Percentiles rank a stretch among this genome's conserved stretches.
These are phyloP conservation scores for Trichophyton verrucosum DNA, from an alignment of 2,329 filamentous ascomycete genomes.

Conservation along the genomic window DNA sequence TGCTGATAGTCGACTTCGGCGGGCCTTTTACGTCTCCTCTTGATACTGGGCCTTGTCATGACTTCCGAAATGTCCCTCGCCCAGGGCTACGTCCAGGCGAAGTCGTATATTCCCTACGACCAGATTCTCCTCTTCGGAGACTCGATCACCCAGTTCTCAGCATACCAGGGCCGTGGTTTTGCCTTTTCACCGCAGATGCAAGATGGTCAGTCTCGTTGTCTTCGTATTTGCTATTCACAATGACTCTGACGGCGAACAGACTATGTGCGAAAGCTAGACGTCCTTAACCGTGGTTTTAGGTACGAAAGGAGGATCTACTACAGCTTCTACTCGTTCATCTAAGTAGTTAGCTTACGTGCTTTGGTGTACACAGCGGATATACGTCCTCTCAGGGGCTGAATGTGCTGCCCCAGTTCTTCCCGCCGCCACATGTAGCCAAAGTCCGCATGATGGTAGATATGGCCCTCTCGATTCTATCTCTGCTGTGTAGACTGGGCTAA, in stretches of 20 bases:
- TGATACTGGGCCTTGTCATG: neutral
- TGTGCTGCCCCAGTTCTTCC: conserved; percentile 58
- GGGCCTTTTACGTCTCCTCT: neutral
- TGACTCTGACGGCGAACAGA: conserved; percentile 34
- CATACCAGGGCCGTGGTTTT: conserved; percentile 53
- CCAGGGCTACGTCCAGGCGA: neutral
- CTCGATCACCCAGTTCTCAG: conserved; percentile 64
- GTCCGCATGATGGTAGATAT: conserved; percentile 33
- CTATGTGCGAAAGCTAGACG: conserved; percentile 65
- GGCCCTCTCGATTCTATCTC: neutral
- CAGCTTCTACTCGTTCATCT: neutral
- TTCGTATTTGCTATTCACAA: neutral
- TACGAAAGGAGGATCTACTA: conserved; percentile 20
- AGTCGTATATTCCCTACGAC: conserved; percentile 37
- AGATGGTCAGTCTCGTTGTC: conserved; percentile 40
- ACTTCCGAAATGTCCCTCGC: neutral
- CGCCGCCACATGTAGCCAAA: conserved; percentile 45
- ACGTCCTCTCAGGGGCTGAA: conserved; percentile 63
- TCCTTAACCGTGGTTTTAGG: conserved; percentile 76
- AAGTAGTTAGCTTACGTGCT: neutral
- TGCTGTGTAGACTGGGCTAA: neutral
- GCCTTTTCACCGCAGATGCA: conserved; percentile 62
- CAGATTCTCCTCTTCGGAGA: conserved; percentile 82
- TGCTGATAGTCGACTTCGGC: neutral
- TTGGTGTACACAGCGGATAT: conserved; percentile 52